Percentiles rank a stretch among this genome's conserved stretches.
phyloP scores from a whole-genome alignment of 2,329 filamentous ascomycete species.

The Cladosporium colombiae region DNA sequence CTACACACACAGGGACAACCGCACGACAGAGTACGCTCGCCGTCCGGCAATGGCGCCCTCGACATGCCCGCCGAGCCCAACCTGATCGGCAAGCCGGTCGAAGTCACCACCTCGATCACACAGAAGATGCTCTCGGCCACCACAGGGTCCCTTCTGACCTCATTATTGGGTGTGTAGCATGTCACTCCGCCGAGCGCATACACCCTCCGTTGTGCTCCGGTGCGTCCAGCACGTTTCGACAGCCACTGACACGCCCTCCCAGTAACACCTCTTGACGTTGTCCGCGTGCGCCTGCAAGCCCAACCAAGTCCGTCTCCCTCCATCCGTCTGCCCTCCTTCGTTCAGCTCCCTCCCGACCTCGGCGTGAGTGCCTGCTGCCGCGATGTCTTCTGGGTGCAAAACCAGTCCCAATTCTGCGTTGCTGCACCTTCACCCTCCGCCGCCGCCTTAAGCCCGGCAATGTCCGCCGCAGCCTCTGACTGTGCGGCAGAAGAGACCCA shows the following conservation, averaged over 20 bases:
- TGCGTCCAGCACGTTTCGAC: neutral
- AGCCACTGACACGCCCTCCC: conserved; percentile 18
- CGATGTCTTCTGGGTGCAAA: conserved; percentile 94
- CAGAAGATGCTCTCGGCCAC: conserved; percentile 97
- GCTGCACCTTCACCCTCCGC: conserved; percentile 52
- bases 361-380: conserved; percentile 94
- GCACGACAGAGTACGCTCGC: conserved; percentile 40
- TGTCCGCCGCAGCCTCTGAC: conserved; percentile 54
- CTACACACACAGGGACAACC: conserved; percentile 39
- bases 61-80: conserved; percentile 25
- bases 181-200: too few relatives aligned
- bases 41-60: conserved; percentile 21
- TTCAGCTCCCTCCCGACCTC: conserved; percentile 76
- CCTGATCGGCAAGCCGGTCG: conserved; percentile 36
- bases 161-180: conserved; percentile 69
- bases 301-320: conserved; percentile 63
- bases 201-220: neutral
- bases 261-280: conserved; percentile 96
- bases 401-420: conserved; percentile 77
- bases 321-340: conserved; percentile 55
- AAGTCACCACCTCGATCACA: conserved; percentile 70
- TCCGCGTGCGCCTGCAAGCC: conserved; percentile 90
- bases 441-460: conserved; percentile 26
- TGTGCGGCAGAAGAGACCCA: conserved; percentile 89
- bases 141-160: conserved; percentile 85